Base-by-base conservation (phyloP, 2,329 filamentous ascomycete species). In the Fusarium pseudograminearum region DNA sequence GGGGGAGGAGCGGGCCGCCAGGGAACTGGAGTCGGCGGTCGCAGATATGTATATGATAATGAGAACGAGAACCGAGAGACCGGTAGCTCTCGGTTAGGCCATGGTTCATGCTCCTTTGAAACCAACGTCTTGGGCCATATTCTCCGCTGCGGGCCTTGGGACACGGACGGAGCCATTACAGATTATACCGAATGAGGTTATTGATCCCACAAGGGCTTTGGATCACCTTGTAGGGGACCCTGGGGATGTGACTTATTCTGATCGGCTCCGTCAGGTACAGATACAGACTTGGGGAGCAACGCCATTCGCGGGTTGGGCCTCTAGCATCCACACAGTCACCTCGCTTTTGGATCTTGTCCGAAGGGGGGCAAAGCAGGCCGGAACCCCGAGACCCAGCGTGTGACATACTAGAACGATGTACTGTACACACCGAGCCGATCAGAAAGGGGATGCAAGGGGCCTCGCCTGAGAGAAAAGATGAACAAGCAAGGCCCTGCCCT, bases 31-130 rank as follows among this genome's bases (percentile, higher is more conserved):
- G 61, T 57, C 36, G 24, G 55, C 30, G 28, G 56, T 63, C 33
- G 44, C 61, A 70, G 52, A 70, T 70, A 69, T 70, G 70, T 57
- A 70, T 70, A 70, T 59, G 40, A 30, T 41, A 16, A 24, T 34
- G 15, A 28, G 14, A 30, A 12, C 11, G 28, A 30, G 60, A 53
- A 40, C 61, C 62, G 26, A 65, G 47, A 33, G 31, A 30, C 24
- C 24, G 62, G 55, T 52, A 46, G 41, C 22, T 51, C 38, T 51
- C 41, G 41, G 24, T 48, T 55, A 26, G 14, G n/a, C 11, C 34
- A n/a, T 31, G 36, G 34, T 40, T 52, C 24, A 30, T 41, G 28
- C 15, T 40, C 34, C 36, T 40, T 40, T 42, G n/a, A 68, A 62
- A 68, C 67, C 67, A 68, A 44, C 34, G 42, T 36, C 33, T 41